Percentiles rank a stretch among this genome's conserved stretches.
These are phyloP conservation scores for Pythium scleroteichum DNA, from an alignment of 352 stramenopile genomes.

Conservation along the genomic window DNA sequence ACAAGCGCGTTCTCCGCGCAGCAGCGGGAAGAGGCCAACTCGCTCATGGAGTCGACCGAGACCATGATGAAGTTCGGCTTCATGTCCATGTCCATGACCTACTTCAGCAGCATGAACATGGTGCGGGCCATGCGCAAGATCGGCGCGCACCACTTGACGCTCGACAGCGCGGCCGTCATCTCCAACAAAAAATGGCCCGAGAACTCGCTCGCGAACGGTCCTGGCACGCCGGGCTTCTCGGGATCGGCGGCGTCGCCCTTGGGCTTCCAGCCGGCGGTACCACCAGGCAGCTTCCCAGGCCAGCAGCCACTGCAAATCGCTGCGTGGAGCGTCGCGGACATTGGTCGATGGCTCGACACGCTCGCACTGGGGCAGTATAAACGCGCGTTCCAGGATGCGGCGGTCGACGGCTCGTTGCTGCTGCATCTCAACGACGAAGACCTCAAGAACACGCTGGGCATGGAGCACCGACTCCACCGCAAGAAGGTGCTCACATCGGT, in stretches of 20 bases:
- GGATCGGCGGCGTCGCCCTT: conserved; percentile 1
- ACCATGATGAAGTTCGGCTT: conserved; percentile 99
- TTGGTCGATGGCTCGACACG: conserved; percentile 90
- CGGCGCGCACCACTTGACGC: conserved; percentile 89
- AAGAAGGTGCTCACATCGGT: conserved; percentile 96
- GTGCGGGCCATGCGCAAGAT: conserved; percentile 96
- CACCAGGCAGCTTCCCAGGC: conserved; percentile 52
- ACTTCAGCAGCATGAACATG: conserved; percentile 98
- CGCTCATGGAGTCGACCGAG: conserved; percentile 95
- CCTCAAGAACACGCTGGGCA: conserved; percentile 92
- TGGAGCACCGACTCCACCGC: conserved; percentile 94
- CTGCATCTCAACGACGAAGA: conserved; percentile 91
- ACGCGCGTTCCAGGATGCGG: conserved; percentile 83
- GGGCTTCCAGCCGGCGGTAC: conserved; percentile 50
- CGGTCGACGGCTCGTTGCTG: conserved; percentile 89
- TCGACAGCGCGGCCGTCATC: conserved; percentile 72
- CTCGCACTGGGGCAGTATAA: conserved; percentile 90
- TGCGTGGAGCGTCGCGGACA: conserved; percentile 87
- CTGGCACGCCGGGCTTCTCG: conserved; percentile 1
- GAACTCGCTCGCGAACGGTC: conserved; percentile 21
- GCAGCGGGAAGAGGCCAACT: conserved; percentile 88
- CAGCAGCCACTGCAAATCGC: conserved; percentile 69
- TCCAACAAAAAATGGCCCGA: conserved; percentile 67
- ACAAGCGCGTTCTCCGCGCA: conserved; percentile 56
- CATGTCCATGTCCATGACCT: conserved; percentile 98